Conservation (phyloP, 257 asterid genomes). For the Solanum ahanhuiri region DNA sequence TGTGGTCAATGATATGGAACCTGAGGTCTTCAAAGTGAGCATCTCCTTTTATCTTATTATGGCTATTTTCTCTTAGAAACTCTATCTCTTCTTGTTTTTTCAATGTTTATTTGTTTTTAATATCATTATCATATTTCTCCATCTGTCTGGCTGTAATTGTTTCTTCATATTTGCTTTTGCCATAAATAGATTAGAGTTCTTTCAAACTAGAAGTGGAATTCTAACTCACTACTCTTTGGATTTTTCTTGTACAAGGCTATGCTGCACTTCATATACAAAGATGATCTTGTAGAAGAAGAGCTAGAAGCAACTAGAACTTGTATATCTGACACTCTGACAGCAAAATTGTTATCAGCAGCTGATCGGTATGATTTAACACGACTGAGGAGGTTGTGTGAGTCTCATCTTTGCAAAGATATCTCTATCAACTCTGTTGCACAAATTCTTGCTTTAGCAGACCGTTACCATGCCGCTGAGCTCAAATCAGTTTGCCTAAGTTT, state of each 20-base stretch:
- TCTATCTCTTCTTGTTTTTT: not conserved
- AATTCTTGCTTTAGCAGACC: conserved; percentile 71
- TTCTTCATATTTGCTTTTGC: not conserved
- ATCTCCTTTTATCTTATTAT: not conserved
- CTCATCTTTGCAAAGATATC: conserved; percentile 87
- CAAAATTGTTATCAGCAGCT: conserved; percentile 90
- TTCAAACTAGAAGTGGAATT: not conserved
- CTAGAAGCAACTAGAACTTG: conserved; percentile 43
- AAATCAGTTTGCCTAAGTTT: conserved; percentile 90
- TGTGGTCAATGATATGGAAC: conserved; percentile 65
- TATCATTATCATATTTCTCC: not conserved
- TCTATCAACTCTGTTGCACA: conserved; percentile 67
- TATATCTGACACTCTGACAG: conserved; percentile 58
- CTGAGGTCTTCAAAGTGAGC: conserved; percentile 79
- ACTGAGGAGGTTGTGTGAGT: conserved; percentile 79
- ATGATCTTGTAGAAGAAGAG: conserved; percentile 73
- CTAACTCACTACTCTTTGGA: not conserved
- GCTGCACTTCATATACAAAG: conserved; percentile 88
- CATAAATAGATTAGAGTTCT: not conserved
- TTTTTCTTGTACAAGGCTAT: conserved; percentile 49
- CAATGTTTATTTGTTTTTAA: not conserved
- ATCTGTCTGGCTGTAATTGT: not conserved
- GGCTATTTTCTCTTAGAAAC: not conserved
- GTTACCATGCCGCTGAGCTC: conserved; percentile 60
- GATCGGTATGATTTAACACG: conserved; percentile 85